Base-by-base conservation (phyloP, 2,329 filamentous ascomycete species). In the Rachicladosporium sp. region DNA sequence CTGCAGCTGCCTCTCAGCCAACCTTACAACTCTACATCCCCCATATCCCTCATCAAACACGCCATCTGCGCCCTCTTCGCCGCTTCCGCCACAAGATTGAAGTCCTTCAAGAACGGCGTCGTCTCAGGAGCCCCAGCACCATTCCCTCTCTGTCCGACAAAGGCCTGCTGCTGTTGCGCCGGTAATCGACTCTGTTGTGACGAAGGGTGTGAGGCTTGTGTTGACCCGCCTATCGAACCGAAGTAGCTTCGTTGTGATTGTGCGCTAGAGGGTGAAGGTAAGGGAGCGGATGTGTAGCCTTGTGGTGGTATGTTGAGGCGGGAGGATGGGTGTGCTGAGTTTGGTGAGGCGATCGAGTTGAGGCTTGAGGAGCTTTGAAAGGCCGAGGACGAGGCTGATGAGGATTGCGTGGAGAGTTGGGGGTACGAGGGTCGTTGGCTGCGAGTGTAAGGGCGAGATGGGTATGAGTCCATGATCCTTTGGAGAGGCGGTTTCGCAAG, bases 41-140 rank as follows among this genome's bases (percentile, higher is more conserved):
- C 86, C 56, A 96, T 72, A 61, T 95, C 89, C 46, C 88, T 74
- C 70, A 88, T 82, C 58, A 95, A 68, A 54, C 87, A 78, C 32
- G 85, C 85, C 70, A 95, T 83, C 63, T 95, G 86, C 7, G 89
- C 89, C 32, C 88, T 73, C 64, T 93, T 94, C 33, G 87, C 89
- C 2, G 89, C 89, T 67, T 96, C 89, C 29, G 88, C 88, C 32
- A 95, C 74, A 23, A 95, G 74, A 43, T 75, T 89, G 55, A 89
- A 84, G 61, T 93, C 81, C 52, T 80, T 77, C 44, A 93, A 71
- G 56, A 87, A 87, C 3, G 69, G 70, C 7, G 69, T 67, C 1
- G 73, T 75, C 52, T 67, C 65, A 31, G 61, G 60, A 29, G 44
- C 43, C 6, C 55, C 57, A 21, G 47, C 51, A 29, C 45, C 46